These are phyloP conservation scores for Wickerhamiella cacticola DNA, from an alignment of 805 yeast genomes.

Conservation along the genomic window DNA sequence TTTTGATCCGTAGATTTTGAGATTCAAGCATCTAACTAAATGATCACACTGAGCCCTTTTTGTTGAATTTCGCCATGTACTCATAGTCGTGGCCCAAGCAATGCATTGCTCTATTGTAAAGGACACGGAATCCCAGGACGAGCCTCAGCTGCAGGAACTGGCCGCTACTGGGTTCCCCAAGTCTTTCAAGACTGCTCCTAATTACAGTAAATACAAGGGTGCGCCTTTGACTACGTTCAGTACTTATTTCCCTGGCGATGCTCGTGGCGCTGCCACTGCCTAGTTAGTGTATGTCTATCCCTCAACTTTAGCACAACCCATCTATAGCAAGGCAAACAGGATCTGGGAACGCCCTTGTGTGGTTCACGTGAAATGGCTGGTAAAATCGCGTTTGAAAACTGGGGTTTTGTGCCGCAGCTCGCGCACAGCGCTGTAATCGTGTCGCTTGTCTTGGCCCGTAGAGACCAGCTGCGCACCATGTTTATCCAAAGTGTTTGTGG, in stretches of 20 bases:
- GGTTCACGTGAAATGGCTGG: too few relatives aligned
- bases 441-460: slow-evolving; percentile 40
- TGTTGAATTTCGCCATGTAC: too few relatives aligned
- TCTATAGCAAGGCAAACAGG: too few relatives aligned
- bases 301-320: too few relatives aligned
- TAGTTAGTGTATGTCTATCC: too few relatives aligned
- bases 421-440: slow-evolving; percentile 44
- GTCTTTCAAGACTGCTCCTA: not conserved
- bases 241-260: not conserved
- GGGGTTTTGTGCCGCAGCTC: slow-evolving; percentile 80
- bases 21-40: too few relatives aligned
- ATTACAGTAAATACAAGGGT: not conserved
- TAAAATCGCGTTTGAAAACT: slow-evolving; percentile 20
- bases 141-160: not conserved
- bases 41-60: too few relatives aligned
- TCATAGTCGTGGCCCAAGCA: too few relatives aligned
- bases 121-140: not conserved
- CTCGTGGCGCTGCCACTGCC: not conserved
- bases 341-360: too few relatives aligned
- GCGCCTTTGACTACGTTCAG: not conserved
- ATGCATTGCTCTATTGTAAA: not conserved
- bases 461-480: slow-evolving; percentile 38
- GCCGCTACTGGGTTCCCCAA: not conserved
- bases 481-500: slow-evolving; percentile 76
- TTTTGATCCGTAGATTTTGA: too few relatives aligned